phyloP scores from a whole-genome alignment of 2,329 filamentous ascomycete species.

The Sclerotinia subarctica region DNA sequence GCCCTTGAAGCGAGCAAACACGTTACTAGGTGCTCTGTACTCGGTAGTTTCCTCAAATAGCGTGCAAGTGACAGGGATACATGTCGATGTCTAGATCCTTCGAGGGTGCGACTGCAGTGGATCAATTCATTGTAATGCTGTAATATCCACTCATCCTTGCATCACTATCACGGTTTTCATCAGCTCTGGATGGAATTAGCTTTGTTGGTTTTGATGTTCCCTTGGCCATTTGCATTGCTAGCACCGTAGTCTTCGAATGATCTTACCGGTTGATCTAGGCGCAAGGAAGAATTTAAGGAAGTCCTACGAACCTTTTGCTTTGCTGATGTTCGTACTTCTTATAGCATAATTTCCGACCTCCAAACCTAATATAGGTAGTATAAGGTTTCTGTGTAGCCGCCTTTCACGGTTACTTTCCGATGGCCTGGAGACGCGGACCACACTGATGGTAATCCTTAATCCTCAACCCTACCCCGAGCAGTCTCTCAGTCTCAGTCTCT shows the following conservation, averaged over 20 bases:
- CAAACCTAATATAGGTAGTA: background rate
- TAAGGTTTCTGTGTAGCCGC: background rate
- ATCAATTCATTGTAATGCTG: constrained; percentile 1
- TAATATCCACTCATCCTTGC: constrained; percentile 5
- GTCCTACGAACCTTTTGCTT: background rate
- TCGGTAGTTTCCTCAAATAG: background rate
- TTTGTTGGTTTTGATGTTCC: background rate
- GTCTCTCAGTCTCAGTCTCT: background rate
- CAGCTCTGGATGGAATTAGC: background rate
- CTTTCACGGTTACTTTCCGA: constrained; percentile 6
- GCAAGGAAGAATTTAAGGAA: background rate
- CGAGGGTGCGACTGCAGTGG: constrained; percentile 6
- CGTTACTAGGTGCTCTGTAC: background rate
- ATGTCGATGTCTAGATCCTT: constrained; percentile 11
- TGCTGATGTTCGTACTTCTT: background rate
- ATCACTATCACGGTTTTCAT: background rate
- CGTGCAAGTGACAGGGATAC: background rate
- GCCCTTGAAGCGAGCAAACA: background rate
- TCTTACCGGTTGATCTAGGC: background rate
- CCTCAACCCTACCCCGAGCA: background rate
- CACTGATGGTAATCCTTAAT: constrained; percentile 13
- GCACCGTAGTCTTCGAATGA: background rate
- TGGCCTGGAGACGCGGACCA: constrained; percentile 7
- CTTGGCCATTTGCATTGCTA: background rate
- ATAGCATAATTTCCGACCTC: background rate